These are phyloP conservation scores for Theobroma cacao DNA, from an alignment of 345 rosid species.

Conservation along the genomic window DNA sequence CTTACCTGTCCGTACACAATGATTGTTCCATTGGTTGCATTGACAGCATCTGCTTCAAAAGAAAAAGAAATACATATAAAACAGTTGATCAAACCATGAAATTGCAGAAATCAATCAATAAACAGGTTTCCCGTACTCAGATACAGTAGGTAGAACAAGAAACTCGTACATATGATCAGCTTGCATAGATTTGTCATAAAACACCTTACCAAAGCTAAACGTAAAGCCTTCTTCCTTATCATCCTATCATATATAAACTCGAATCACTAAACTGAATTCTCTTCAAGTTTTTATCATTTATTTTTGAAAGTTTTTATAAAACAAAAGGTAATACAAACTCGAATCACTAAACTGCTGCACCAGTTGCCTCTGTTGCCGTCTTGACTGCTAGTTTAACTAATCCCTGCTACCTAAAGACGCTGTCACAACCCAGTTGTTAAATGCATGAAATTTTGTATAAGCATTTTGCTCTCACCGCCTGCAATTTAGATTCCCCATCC, in stretches of 20 bases:
- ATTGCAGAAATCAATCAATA: background rate
- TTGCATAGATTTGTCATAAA: too few species aligned
- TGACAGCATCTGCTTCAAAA: slow-evolving; percentile 53
- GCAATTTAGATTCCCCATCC: background rate
- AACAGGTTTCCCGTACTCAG: background rate
- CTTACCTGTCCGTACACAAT: slow-evolving; percentile 88
- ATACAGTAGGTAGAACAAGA: too few species aligned
- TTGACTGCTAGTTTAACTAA: background rate
- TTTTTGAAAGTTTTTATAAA: too few species aligned
- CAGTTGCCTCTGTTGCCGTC: background rate
- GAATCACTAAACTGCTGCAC: background rate
- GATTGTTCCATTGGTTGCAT: slow-evolving; percentile 72
- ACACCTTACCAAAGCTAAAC: too few species aligned
- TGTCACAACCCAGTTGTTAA: background rate
- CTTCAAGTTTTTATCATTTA: too few species aligned
- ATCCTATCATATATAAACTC: too few species aligned
- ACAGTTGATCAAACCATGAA: slow-evolving; percentile 1
- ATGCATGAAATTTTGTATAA: background rate
- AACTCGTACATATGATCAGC: too few species aligned
- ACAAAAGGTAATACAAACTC: too few species aligned
- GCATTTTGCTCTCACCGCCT: background rate
- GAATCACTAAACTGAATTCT: too few species aligned
- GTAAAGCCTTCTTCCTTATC: too few species aligned
- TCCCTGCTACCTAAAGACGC: background rate
- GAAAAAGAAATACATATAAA: background rate